A percentile compares a stretch with the other conserved stretches of the same genome.
Evolutionary conservation across 2,329 filamentous ascomycete genomes (phyloP).

Genomic region (Colletotrichum melonis): DNA sequence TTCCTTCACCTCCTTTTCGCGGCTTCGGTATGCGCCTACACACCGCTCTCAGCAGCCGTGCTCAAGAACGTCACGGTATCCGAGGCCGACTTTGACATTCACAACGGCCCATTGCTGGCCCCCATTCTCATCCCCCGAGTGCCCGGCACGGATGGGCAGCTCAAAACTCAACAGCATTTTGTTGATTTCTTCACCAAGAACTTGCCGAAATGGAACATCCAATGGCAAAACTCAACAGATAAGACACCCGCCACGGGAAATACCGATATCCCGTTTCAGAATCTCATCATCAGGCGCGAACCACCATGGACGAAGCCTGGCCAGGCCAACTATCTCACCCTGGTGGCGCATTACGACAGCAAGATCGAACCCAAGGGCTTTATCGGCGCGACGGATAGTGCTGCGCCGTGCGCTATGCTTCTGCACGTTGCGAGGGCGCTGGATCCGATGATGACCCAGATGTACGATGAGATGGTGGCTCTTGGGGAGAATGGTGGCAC

Average conservation of each 20-base stretch:
- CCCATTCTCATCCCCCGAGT: slow-evolving; percentile 82
- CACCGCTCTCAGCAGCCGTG: slow-evolving; percentile 71
- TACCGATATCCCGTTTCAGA: slow-evolving; percentile 77
- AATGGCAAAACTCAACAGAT: slow-evolving; percentile 80
- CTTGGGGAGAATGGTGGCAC: slow-evolving; percentile 60
- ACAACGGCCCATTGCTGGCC: slow-evolving; percentile 74
- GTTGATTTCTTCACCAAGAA: slow-evolving; percentile 74
- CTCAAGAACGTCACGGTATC: slow-evolving; percentile 72
- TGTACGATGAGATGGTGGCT: slow-evolving; percentile 77
- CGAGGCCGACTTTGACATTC: slow-evolving; percentile 75
- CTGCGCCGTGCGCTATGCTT: slow-evolving; percentile 86
- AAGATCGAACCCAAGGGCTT: slow-evolving; percentile 79
- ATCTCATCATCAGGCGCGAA: slow-evolving; percentile 81
- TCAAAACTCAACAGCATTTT: slow-evolving; percentile 76
- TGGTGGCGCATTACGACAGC: slow-evolving; percentile 88
- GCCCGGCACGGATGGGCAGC: slow-evolving; percentile 77
- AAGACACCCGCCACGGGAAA: slow-evolving; percentile 74
- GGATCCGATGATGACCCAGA: slow-evolving; percentile 77
- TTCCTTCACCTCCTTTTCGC: slow-evolving; percentile 39
- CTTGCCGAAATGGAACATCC: slow-evolving; percentile 77
- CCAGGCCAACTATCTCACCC: slow-evolving; percentile 77
- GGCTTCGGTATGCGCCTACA: slow-evolving; percentile 45
- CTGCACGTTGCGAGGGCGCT: slow-evolving; percentile 80
- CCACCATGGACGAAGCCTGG: slow-evolving; percentile 80
- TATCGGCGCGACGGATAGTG: slow-evolving; percentile 86